Conservation (phyloP, 2,329 filamentous ascomycete genomes). For the Elsinoe batatas region DNA sequence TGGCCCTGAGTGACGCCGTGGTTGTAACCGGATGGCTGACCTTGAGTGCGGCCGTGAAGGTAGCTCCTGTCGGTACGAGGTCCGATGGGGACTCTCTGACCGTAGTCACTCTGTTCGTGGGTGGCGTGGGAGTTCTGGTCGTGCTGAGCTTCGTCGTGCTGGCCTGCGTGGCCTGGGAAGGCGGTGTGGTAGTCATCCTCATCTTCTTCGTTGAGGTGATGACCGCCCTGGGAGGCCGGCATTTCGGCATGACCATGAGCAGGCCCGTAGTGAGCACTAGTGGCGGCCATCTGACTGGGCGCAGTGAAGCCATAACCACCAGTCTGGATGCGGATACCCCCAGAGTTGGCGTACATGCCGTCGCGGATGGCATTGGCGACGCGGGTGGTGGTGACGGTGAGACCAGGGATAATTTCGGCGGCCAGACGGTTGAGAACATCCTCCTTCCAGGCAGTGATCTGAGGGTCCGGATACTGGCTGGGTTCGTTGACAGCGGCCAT, state of each 20-base stretch:
- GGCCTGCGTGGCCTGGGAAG: neutral
- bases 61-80: neutral
- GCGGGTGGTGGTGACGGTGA: slow-evolving; percentile 1
- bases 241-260: neutral
- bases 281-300: neutral
- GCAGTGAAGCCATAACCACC: neutral
- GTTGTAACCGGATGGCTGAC: neutral
- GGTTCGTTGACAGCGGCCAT: neutral
- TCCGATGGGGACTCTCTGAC: neutral
- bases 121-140: neutral
- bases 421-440: slow-evolving; percentile 7
- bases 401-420: slow-evolving; percentile 7
- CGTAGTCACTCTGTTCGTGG: neutral
- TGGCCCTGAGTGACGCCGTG: neutral
- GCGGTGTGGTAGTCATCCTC: neutral
- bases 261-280: too few species aligned
- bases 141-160: neutral
- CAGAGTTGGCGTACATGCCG: slow-evolving; percentile 4
- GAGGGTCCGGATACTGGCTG: neutral
- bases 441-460: slow-evolving; percentile 4
- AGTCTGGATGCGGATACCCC: neutral
- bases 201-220: neutral
- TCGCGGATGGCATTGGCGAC: slow-evolving; percentile 6
- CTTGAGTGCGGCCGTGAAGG: slow-evolving; percentile 1
- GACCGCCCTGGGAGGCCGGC: neutral